A percentile compares a stretch with the other conserved stretches of the same genome.
These are phyloP conservation scores for Epichloe bromicola DNA, from an alignment of 2,329 filamentous ascomycete genomes.

Conservation along the genomic window DNA sequence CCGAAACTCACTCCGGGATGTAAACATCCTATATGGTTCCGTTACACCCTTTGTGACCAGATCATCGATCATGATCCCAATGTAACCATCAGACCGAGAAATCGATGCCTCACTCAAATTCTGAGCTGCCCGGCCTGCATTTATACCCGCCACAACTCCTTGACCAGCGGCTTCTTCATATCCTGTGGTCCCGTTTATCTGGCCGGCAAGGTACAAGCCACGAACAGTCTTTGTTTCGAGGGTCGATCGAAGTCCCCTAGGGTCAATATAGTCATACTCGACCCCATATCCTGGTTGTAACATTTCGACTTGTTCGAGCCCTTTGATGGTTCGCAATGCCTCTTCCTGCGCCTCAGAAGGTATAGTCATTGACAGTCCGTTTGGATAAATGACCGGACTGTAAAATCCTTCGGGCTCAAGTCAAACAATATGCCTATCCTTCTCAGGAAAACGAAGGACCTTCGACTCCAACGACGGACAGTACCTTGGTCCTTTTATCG, in stretches of 20 bases:
- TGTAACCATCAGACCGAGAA: constrained; percentile 79
- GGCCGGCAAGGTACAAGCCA: constrained; percentile 83
- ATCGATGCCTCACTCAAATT: constrained; percentile 54
- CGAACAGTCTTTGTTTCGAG: constrained; percentile 86
- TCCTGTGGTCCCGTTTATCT: constrained; percentile 96
- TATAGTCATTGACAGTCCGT: constrained; percentile 94
- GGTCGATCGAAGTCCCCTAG: constrained; percentile 72
- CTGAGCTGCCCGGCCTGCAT: constrained; percentile 71
- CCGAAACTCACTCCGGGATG: constrained; percentile 85
- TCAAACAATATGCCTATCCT: constrained; percentile 80
- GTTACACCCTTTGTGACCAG: constrained; percentile 92
- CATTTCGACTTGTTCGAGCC: constrained; percentile 82
- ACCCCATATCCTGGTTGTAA: constrained; percentile 92
- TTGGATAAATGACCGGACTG: constrained; percentile 84
- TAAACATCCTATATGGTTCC: constrained; percentile 98
- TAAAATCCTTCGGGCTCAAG: constrained; percentile 92
- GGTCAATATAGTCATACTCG: constrained; percentile 97
- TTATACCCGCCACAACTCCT: constrained; percentile 83
- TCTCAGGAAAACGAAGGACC: constrained; percentile 74
- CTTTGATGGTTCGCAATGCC: constrained; percentile 74
- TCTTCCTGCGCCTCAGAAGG: constrained; percentile 76
- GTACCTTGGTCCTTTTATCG: constrained; percentile 85
- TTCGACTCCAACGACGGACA: constrained; percentile 95
- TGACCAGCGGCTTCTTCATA: constrained; percentile 97
- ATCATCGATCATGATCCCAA: constrained; percentile 98